phyloP scores from a whole-genome alignment of 805 yeast species.

The Hanseniaspora vineae region DNA sequence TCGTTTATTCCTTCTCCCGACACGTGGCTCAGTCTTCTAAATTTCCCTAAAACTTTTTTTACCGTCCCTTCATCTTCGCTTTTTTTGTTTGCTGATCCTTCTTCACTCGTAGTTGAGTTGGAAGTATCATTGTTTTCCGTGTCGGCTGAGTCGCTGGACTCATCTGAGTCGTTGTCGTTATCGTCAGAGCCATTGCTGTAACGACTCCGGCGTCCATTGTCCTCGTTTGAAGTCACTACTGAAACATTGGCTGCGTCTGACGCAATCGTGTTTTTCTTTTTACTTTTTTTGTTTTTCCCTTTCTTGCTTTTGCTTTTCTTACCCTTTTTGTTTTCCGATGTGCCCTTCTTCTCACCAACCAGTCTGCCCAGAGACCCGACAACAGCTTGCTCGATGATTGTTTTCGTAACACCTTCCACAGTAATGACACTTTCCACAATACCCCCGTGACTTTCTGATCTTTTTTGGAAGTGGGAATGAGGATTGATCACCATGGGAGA shows the following conservation, averaged over 20 bases:
- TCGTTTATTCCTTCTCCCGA: not conserved
- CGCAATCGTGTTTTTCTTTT: too few species aligned
- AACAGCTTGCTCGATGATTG: slow-evolving; percentile 49
- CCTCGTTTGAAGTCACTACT: too few species aligned
- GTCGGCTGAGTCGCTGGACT: too few species aligned
- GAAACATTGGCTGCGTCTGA: too few species aligned
- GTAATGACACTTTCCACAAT: slow-evolving; percentile 74
- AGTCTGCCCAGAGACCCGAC: not conserved
- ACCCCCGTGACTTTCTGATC: slow-evolving; percentile 17
- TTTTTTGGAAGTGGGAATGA: too few species aligned
- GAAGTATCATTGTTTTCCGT: too few species aligned
- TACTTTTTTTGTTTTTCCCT: too few species aligned
- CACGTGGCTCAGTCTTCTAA: not conserved
- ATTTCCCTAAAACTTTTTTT: not conserved
- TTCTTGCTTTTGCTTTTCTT: not conserved
- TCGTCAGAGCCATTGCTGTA: too few species aligned
- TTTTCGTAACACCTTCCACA: slow-evolving; percentile 73
- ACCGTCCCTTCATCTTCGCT: not conserved
- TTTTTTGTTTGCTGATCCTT: not conserved
- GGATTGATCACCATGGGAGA: too few species aligned
- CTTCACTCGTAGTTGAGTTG: too few species aligned
- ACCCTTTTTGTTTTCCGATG: not conserved
- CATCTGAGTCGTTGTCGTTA: too few species aligned
- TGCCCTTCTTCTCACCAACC: not conserved
- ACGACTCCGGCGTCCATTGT: too few species aligned